Percentiles rank a stretch among this genome's conserved stretches.
Conservation (phyloP, 306 rosid genomes). For the Phaseolus lunatus region DNA sequence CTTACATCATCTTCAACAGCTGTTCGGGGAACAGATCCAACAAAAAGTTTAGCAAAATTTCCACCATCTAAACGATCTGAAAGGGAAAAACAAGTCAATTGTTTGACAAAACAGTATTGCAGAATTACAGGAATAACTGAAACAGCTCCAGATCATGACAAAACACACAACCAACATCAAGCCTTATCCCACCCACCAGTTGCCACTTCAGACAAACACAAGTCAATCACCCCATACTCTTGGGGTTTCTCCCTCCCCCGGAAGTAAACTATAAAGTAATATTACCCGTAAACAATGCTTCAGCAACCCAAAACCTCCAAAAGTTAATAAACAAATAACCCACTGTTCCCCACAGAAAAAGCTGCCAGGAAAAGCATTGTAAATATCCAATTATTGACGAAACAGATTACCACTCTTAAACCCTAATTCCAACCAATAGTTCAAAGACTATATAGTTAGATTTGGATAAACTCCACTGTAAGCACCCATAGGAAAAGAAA, state of each 20-base stretch:
- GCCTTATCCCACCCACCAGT: conserved; percentile 24
- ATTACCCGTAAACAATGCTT: conserved; percentile 15
- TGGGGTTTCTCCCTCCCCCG: background rate
- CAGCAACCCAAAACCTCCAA: background rate
- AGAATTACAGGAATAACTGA: conserved; percentile 6
- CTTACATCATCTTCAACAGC: conserved; percentile 89
- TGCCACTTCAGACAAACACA: conserved; percentile 26
- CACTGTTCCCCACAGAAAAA: background rate
- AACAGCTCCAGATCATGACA: conserved; percentile 1
- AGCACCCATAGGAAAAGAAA: background rate
- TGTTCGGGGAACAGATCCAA: conserved; percentile 92
- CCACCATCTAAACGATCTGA: conserved; percentile 71
- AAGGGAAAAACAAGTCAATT: conserved; percentile 33
- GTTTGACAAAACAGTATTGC: background rate
- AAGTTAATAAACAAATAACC: background rate
- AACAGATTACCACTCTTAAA: conserved; percentile 18
- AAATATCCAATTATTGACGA: background rate
- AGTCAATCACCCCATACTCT: conserved; percentile 22
- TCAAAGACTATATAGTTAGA: background rate
- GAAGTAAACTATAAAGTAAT: conserved; percentile 33
- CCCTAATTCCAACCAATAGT: conserved; percentile 1
- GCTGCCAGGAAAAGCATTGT: background rate
- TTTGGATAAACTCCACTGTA: background rate
- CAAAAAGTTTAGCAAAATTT: conserved; percentile 85
- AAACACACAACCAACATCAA: conserved; percentile 15